Evolutionary conservation across 495 filamentous ascomycete species (phyloP), one percentile per base, ranked within the genome.

Genomic region (Daldinia grandis): DNA sequence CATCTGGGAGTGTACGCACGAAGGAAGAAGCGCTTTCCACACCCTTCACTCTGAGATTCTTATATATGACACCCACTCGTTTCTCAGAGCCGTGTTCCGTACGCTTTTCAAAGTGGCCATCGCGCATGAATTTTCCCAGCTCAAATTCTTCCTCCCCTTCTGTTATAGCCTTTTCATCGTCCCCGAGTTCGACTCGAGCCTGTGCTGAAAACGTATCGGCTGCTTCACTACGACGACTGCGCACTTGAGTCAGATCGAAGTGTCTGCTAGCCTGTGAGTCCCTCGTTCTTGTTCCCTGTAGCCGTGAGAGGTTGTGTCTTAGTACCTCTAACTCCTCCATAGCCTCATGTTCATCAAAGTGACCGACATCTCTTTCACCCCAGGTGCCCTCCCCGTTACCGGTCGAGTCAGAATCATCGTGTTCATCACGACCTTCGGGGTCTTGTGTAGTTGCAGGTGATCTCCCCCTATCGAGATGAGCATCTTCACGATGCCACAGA

Each of bases 31-130:
- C 88, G 8, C 87, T 87, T 59, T 88, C 86, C 8, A 90, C 81
- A 40, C 92, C 93, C 77, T 91, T 89, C 37, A 95, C 93, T 0
- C 87, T 92, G 37, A 95, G 81, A 74, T 92, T 84, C 80, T 91
- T 92, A 80, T 92, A 97, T 1, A 94, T 84, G 1, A 97, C 91
- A 3, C 94, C 94, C 21, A 97, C 87, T 72, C 91, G 93, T 81
- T 96, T 97, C 40, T 89, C 87, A 0, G 92, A 92, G 30, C 85
- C 86, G 5, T 87, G 88, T 12, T 89, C 89, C 2, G 86, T 87
- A 15, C 92, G 86, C 73, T 91, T 93, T 79, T 94, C 93, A 64
- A 96, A 89, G 67, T 92, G 91, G 15, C 93, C 93, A 49, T 93
- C 90, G 9, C 88, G 85, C 78, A 96, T 85, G 76, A 96, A 96